phyloP scores from a whole-genome alignment of 768 basidiomycete species.

The Boletus vinaceobasis region DNA sequence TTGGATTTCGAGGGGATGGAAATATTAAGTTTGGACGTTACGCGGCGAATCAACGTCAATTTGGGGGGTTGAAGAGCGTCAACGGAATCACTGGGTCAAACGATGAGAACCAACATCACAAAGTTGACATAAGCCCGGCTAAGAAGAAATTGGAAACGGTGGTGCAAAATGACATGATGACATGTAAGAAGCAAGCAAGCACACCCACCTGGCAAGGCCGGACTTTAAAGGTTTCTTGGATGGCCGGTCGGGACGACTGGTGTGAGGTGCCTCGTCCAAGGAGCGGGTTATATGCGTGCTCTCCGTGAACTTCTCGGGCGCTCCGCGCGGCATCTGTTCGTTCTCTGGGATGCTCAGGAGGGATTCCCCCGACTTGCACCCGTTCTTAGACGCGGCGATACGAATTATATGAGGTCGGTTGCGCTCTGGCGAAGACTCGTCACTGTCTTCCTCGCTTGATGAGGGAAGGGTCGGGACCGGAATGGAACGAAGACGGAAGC shows the following conservation, averaged over 20 bases:
- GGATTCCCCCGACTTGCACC: slow-evolving; percentile 3
- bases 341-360: neutral
- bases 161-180: neutral
- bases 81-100: neutral
- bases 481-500: slow-evolving; percentile 17
- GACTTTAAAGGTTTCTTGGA: slow-evolving; percentile 2
- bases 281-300: neutral
- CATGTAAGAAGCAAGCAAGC: neutral
- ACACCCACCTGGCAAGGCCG: slow-evolving; percentile 14
- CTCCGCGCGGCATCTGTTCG: neutral
- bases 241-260: neutral
- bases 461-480: neutral
- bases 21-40: slow-evolving; percentile 28
- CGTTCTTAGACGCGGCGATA: slow-evolving; percentile 1
- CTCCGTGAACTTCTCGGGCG: neutral
- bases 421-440: slow-evolving; percentile 19
- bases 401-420: slow-evolving; percentile 3
- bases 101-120: neutral
- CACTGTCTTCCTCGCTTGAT: slow-evolving; percentile 23
- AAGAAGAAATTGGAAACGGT: neutral
- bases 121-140: neutral
- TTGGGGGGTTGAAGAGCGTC: slow-evolving; percentile 5
- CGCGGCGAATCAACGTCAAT: slow-evolving; percentile 26
- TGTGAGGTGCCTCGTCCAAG: neutral
- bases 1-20: slow-evolving; percentile 15